Base-by-base conservation (phyloP, 257 asterid species). In the Solanum tacnaense region DNA sequence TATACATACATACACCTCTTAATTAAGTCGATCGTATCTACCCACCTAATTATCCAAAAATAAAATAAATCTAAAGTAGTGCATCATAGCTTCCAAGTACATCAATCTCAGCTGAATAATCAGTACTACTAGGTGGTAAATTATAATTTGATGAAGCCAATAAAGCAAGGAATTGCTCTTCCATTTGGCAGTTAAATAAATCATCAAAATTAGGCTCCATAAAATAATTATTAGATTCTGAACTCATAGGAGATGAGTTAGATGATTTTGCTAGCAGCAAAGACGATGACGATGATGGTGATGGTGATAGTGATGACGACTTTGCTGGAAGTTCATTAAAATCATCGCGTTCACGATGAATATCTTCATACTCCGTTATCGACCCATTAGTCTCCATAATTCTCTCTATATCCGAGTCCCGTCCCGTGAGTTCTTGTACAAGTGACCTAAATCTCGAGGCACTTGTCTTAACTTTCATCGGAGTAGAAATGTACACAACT, bases 401-500 rank as follows among this genome's bases (percentile, higher is more conserved):
- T 21, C 84, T 87, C 1, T 88, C 91, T 44, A 92, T 84, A 49
- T 96, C 94, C 3, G 98, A 96, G 44, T 96, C 87, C 84, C 89
- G 91, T 0, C 98, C 98, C 3, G 98, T 96, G 74, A 96, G 94
- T 73, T 94, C 90, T 73, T 95, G 98, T 25, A 96, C 98, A 4
- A 95, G 90, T 7, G 96, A 76, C 21, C 98, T 92, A 81, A 96
- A 96, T 81, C 90, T 90, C 0, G 98, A 85, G 2, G 95, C 94
- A 87, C 95, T 94, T 2, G 98, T 95, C 87, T 93, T 88, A 18
- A 96, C 98, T 90, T 92, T 95, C 98, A 96, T 95, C 1, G 98
- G 98, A 34, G 90, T 95, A 7, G 98, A 96, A 84, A 96, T 96
- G 93, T 96, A 96, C 34, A 94, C 98, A 10, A 96, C 98, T 91